These are phyloP conservation scores for Talaromyces islandicus DNA, from an alignment of 2,329 filamentous ascomycete genomes.

Conservation along the genomic window DNA sequence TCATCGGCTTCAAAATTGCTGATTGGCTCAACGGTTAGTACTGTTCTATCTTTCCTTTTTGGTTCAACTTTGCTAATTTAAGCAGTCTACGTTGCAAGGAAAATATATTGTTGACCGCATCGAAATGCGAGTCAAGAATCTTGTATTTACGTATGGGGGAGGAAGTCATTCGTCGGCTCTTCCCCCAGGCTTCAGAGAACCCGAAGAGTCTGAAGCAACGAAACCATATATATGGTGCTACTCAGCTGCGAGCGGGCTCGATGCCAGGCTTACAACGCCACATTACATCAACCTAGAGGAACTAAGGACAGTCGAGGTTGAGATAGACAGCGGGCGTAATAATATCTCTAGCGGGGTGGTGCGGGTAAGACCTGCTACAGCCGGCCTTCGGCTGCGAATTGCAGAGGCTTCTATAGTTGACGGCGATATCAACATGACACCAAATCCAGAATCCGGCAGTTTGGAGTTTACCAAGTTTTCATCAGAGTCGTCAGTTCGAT, in stretches of 20 bases:
- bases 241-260: constrained; percentile 62
- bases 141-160: constrained; percentile 30
- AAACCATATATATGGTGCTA: constrained; percentile 65
- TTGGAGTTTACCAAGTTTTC: constrained; percentile 37
- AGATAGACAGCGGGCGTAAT: constrained; percentile 70
- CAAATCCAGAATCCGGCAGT: constrained; percentile 40
- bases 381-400: constrained; percentile 53
- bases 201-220: constrained; percentile 29
- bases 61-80: neutral
- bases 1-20: constrained; percentile 51
- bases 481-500: constrained; percentile 24
- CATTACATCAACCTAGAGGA: constrained; percentile 73
- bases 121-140: constrained; percentile 45
- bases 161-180: constrained; percentile 21
- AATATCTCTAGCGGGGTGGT: constrained; percentile 46
- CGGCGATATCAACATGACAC: constrained; percentile 35
- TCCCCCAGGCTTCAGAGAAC: constrained; percentile 30
- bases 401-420: constrained; percentile 42
- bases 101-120: constrained; percentile 71
- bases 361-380: constrained; percentile 53
- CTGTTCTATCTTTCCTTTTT: constrained; percentile 14
- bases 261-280: constrained; percentile 61
- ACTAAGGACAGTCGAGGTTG: constrained; percentile 69
- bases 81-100: constrained; percentile 50
- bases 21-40: constrained; percentile 42